phyloP scores from a whole-genome alignment of 192 early-diverging fungal species.

The Dispira parvispora region DNA sequence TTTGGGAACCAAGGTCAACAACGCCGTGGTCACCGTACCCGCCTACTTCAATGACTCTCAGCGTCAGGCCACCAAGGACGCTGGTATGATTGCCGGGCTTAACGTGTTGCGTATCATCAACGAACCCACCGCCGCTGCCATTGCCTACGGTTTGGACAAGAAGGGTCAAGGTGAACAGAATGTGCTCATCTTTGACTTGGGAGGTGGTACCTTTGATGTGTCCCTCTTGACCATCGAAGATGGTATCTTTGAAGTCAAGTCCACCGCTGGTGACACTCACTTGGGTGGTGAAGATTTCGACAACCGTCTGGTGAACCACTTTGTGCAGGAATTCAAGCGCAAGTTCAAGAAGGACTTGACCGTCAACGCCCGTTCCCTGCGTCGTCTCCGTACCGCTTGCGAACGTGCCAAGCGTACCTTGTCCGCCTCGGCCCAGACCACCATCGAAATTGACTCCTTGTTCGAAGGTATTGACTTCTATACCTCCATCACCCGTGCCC shows the following conservation, averaged over 20 bases:
- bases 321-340: conserved; percentile 86
- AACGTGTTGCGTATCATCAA: conserved; percentile 89
- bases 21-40: conserved; percentile 94
- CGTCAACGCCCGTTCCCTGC: conserved; percentile 76
- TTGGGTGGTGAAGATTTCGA: conserved; percentile 99
- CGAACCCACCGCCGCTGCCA: conserved; percentile 84
- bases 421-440: conserved; percentile 54
- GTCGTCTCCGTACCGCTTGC: conserved; percentile 91
- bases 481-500: conserved; percentile 93
- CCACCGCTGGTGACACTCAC: conserved; percentile 94
- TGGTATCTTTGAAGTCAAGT: conserved; percentile 91
- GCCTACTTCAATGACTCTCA: conserved; percentile 96
- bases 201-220: conserved; percentile 98
- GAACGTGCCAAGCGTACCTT: conserved; percentile 97
- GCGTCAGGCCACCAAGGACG: conserved; percentile 88
- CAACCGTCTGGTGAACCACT: conserved; percentile 85
- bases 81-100: conserved; percentile 69
- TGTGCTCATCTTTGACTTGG: conserved; percentile 92
- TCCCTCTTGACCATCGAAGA: conserved; percentile 87
- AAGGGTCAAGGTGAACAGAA: conserved; percentile 65
- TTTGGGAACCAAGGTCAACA: conserved; percentile 69
- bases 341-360: conserved; percentile 75
- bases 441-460: conserved; percentile 49
- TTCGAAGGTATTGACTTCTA: conserved; percentile 97
- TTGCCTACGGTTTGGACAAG: conserved; percentile 95